Base-by-base conservation (phyloP, 345 rosid genomes). In the Lepidium africanum region DNA sequence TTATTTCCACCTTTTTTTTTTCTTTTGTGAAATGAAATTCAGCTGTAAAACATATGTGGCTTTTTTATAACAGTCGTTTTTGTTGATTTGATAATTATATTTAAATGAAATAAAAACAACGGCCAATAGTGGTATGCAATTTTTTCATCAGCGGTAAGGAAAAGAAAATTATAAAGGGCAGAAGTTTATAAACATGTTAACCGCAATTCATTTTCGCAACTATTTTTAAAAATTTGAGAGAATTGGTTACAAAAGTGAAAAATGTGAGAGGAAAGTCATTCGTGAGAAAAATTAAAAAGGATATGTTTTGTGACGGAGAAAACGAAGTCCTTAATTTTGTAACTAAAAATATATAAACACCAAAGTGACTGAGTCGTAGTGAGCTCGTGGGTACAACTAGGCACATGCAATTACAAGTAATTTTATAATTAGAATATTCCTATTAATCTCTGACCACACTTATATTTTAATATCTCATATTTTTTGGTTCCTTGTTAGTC, bases 361-460 rank as follows among this genome's bases (percentile, higher is more conserved):
- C 23, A 30, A 55, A 55, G 48, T 32, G 67, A 69, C 51, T n/a
- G 13, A 49, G 73, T 48, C 43, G 59, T 69, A 27, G 73, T 59
- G 59, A 58, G 58, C 65, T 69, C 58, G 59, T 69, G 73, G 51
- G 12, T 23, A 57, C 56, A 68, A 46, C 37, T 45, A 46, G 56
- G 36, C 64, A 45, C 64, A 67, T 45, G 56, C 16, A 9, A 51
- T 25, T 11, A 7, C 1, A 62, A 17, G 5, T 66, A 41, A 27
- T 27, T 11, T 49, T 19, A 19, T 47, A 63, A 35, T 41, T 53
- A 0, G 35, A 66, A 41, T 66, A 66, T 66, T 12, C 62, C 14
- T 54, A 16, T 25, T 41, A 32, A 41, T 66, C 61, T 41, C 42
- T 39, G 25, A 52, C 41, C 51, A 41, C 11, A 30, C 12, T 21